Evolutionary conservation across 2,329 filamentous ascomycete genomes (phyloP), one percentile per base, ranked within the genome.

Genomic region (Trichoderma koningiopsis): DNA sequence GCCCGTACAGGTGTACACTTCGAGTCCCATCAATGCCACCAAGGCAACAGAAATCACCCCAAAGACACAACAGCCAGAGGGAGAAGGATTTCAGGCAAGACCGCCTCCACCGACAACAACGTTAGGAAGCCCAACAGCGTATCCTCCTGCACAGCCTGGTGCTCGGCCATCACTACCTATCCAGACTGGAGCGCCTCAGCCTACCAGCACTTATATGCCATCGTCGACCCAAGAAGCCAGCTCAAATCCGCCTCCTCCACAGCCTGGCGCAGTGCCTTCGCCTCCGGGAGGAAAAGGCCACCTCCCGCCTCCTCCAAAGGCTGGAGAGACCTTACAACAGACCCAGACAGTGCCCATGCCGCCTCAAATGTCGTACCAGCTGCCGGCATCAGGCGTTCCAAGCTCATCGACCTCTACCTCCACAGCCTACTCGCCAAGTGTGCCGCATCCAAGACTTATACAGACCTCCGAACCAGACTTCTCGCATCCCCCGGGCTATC

Each of bases 1-100:
- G 88, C 83, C 87, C 60, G 84, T 90, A 71, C 86, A 84, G 59
- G 83, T 89, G 53, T 88, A 88, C 77, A 85, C 83, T 43, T 78
- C 85, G 67, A 88, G 86, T 76, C 88, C 88, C 57, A 88, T 90
- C 77, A 85, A 81, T 73, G 84, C 85, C 47, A 80, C 84, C 69
- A 89, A 88, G 78, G 81, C 86, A 60, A 80, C 81, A 19, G 85
- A 81, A 37, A 75, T 79, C 53, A 85, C 84, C 24, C 82, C 85
- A 33, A 77, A 85, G 72, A 87, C 84, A 19, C 77, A 76, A 49
- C 70, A 73, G 8, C 70, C 77, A 65, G 73, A 73, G 16, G 66
- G 71, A 2, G 52, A 63, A 27, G 72, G 70, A n/a, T 61, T 72
- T 70, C 71, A 70, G 69, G 68, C 70, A 73, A 70, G 68, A 64